These are phyloP conservation scores for Globisporangium middletonii DNA, from an alignment of 352 stramenopile species.

Conservation along the genomic window DNA sequence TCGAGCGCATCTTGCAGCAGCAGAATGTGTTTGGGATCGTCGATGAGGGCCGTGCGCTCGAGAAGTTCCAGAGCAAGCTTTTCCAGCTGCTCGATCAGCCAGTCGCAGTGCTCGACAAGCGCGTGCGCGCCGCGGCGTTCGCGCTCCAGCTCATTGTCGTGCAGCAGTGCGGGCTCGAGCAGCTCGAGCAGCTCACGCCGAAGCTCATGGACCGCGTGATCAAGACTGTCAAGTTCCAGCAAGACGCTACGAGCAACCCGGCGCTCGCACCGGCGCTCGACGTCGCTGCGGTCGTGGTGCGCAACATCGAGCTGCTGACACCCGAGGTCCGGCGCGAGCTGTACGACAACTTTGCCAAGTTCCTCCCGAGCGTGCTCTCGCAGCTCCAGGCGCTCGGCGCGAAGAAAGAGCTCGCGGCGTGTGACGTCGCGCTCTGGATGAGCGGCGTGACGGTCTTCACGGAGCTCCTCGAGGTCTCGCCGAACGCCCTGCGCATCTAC, in stretches of 20 bases:
- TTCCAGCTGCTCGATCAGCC: slow-evolving; percentile 51
- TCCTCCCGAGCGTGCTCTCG: slow-evolving; percentile 45
- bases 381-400: slow-evolving; percentile 27
- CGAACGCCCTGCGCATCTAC: slow-evolving; percentile 51
- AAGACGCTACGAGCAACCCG: slow-evolving; percentile 14
- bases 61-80: slow-evolving; percentile 65
- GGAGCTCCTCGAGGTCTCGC: slow-evolving; percentile 40
- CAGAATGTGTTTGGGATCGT: slow-evolving; percentile 77
- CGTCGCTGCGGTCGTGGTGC: slow-evolving; percentile 39
- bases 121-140: slow-evolving; percentile 42
- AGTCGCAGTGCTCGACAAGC: slow-evolving; percentile 16
- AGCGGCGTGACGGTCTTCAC: slow-evolving; percentile 38
- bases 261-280: slow-evolving; percentile 33
- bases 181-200: slow-evolving; percentile 42
- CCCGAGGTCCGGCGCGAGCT: slow-evolving; percentile 54
- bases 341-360: slow-evolving; percentile 53
- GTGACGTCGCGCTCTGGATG: slow-evolving; percentile 22
- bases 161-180: slow-evolving; percentile 51
- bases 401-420: slow-evolving; percentile 19
- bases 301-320: slow-evolving; percentile 41
- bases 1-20: slow-evolving; percentile 38
- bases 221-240: slow-evolving; percentile 65
- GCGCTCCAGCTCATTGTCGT: slow-evolving; percentile 52
- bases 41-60: slow-evolving; percentile 63
- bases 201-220: slow-evolving; percentile 62